phyloP scores from a whole-genome alignment of 148 eudicot genomes.

The Drosera capensis region DNA sequence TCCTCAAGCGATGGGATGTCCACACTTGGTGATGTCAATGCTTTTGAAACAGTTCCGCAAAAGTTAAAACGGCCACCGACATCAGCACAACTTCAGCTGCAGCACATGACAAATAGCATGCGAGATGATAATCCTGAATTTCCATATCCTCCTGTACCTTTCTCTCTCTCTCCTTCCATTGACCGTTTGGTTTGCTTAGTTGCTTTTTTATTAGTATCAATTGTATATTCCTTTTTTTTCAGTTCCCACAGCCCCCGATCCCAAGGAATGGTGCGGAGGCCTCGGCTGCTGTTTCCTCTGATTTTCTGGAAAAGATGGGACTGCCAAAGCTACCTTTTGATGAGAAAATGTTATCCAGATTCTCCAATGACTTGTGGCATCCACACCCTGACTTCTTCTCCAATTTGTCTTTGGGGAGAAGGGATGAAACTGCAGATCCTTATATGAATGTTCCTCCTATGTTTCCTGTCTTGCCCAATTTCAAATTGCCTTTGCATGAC shows the following conservation, averaged over 20 bases:
- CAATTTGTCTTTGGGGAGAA: slow-evolving; percentile 53
- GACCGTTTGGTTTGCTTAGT: background rate
- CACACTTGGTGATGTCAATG: slow-evolving; percentile 20
- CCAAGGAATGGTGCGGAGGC: slow-evolving; percentile 36
- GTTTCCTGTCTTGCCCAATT: slow-evolving; percentile 45
- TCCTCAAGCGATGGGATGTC: slow-evolving; percentile 24
- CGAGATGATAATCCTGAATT: slow-evolving; percentile 20
- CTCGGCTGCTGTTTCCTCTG: slow-evolving; percentile 30
- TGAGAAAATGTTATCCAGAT: slow-evolving; percentile 38
- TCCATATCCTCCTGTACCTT: slow-evolving; percentile 32
- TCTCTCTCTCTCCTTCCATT: slow-evolving; percentile 16
- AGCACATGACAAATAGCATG: slow-evolving; percentile 17
- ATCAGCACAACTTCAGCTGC: slow-evolving; percentile 24
- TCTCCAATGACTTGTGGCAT: slow-evolving; percentile 24
- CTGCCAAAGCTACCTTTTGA: slow-evolving; percentile 70
- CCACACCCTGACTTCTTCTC: slow-evolving; percentile 43
- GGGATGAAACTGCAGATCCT: slow-evolving; percentile 20
- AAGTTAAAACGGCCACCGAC: slow-evolving; percentile 25
- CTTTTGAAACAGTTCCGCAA: slow-evolving; percentile 18
- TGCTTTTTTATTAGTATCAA: slow-evolving; percentile 3
- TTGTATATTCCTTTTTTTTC: slow-evolving; percentile 35
- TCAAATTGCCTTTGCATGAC: slow-evolving; percentile 34
- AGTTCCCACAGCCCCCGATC: slow-evolving; percentile 29
- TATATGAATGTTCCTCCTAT: slow-evolving; percentile 21
- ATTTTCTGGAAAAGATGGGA: slow-evolving; percentile 45